Conservation (phyloP, 106 monocot genomes). For the Triglochin maritima region DNA sequence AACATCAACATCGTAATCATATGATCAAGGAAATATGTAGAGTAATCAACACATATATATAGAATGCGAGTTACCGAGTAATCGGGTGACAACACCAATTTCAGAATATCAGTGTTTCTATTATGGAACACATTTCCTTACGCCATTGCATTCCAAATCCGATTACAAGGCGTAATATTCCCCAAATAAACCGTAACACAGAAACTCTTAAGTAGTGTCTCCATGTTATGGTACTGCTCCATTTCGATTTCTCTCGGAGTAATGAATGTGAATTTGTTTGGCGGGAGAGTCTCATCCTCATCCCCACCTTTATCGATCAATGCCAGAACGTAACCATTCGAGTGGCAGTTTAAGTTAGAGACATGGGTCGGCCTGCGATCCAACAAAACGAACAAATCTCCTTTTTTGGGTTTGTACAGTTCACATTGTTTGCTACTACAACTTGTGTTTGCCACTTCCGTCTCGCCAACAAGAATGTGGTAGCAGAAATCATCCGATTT, state of each 20-base stretch:
- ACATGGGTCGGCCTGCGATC: conserved; percentile 9
- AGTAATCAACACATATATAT: no score
- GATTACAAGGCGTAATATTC: neutral
- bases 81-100: neutral
- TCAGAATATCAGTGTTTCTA: neutral
- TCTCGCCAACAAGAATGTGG: neutral
- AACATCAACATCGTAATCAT: no score
- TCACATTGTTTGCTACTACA: no score
- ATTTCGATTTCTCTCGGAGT: neutral
- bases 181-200: no score
- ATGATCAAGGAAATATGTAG: no score
- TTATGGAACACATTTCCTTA: neutral
- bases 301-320: conserved; percentile 10
- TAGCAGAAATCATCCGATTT: neutral
- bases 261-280: neutral
- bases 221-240: neutral
- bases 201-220: neutral
- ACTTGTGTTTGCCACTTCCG: neutral
- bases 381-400: conserved; percentile 20
- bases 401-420: conserved; percentile 16
- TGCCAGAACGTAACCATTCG: conserved; percentile 10
- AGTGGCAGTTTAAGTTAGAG: conserved; percentile 12
- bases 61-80: no score
- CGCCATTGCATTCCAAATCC: conserved; percentile 1
- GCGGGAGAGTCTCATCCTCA: conserved; percentile 2